Evolutionary conservation across 306 rosid species (phyloP).

Genomic region (Vicia villosa): DNA sequence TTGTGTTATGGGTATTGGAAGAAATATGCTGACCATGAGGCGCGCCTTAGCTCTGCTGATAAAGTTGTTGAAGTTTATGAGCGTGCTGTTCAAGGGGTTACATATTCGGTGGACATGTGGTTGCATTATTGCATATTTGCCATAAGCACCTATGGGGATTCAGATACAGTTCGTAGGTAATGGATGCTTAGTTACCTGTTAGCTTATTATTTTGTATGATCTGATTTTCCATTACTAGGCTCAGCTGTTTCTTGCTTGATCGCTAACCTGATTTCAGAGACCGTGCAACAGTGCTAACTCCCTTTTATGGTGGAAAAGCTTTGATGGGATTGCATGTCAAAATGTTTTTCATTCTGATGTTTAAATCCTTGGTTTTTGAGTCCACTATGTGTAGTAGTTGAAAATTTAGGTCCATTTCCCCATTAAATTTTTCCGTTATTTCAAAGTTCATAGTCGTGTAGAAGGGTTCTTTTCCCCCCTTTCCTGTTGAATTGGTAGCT

Average conservation of each 20-base stretch:
- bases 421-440: conserved; percentile 43
- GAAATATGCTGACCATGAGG: conserved; percentile 99
- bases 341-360: conserved; percentile 59
- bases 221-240: conserved; percentile 51
- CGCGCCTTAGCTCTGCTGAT: conserved; percentile 75
- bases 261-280: conserved; percentile 78
- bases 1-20: conserved; percentile 99
- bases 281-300: conserved; percentile 84
- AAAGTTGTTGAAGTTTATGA: conserved; percentile 98
- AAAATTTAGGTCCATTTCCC: conserved; percentile 40
- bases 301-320: conserved; percentile 75
- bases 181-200: conserved; percentile 43
- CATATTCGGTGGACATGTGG: conserved; percentile 99
- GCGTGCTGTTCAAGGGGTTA: conserved; percentile 95
- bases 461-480: conserved; percentile 41
- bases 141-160: conserved; percentile 84
- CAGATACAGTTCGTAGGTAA: conserved; percentile 96
- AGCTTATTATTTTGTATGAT: conserved; percentile 37
- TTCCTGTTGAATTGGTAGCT: conserved; percentile 54
- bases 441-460: conserved; percentile 59
- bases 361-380: conserved; percentile 62
- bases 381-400: conserved; percentile 48
- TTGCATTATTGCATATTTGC: conserved; percentile 98
- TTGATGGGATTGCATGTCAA: conserved; percentile 75
- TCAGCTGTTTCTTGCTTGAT: conserved; percentile 57